phyloP scores from a whole-genome alignment of 164 flowering plant genomes.

The Echeveria elegans region DNA sequence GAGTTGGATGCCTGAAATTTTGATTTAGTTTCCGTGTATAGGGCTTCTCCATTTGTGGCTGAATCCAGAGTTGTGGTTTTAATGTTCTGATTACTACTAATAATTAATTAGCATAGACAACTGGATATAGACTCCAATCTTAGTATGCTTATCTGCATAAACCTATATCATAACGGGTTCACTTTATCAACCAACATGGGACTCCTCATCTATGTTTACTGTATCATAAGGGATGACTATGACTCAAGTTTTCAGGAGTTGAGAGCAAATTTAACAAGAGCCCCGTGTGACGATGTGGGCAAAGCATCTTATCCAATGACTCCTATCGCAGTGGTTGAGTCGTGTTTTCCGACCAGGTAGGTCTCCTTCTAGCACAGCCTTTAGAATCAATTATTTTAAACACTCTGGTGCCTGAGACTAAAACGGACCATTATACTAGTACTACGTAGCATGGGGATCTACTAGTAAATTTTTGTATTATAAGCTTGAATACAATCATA shows the following conservation, averaged over 20 bases:
- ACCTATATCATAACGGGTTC: not conserved
- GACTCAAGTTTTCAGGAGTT: constrained; percentile 32
- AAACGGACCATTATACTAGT: not conserved
- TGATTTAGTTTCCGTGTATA: too few species aligned
- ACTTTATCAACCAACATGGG: not conserved
- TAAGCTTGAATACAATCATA: not conserved
- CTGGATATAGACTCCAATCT: not conserved
- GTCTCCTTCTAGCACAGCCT: not conserved
- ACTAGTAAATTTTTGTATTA: not conserved
- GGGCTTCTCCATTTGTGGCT: too few species aligned
- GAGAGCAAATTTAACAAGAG: constrained; percentile 46
- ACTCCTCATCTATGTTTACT: not conserved
- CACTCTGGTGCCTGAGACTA: not conserved
- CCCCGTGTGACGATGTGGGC: constrained; percentile 28
- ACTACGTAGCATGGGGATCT: not conserved
- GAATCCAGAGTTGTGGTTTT: not conserved
- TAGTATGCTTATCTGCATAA: not conserved
- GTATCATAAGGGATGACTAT: not conserved
- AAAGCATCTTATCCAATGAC: constrained; percentile 56
- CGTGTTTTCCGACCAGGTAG: constrained; percentile 90
- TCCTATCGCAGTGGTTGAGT: constrained; percentile 60
- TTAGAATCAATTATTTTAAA: not conserved
- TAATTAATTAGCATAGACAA: too few species aligned
- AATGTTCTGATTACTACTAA: not conserved
- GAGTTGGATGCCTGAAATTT: not conserved